These are phyloP conservation scores for Phytophthora fragariaefolia DNA, from an alignment of 352 stramenopile genomes.

Conservation along the genomic window DNA sequence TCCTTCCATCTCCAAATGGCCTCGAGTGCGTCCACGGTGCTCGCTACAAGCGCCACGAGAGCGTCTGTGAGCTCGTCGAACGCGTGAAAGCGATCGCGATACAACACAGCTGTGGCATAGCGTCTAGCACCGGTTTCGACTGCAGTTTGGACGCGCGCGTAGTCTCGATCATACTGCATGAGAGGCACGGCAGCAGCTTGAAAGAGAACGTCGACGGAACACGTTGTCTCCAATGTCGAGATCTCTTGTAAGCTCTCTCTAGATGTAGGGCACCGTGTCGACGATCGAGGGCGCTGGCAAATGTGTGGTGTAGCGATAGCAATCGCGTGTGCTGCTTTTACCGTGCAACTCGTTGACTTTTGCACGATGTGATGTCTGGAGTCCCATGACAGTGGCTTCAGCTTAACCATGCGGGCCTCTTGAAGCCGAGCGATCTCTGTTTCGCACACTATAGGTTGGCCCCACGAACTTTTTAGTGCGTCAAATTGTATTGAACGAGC, in stretches of 20 bases:
- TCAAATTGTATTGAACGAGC: constrained; percentile 36
- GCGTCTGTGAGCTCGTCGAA: constrained; percentile 55
- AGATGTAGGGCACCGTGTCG: constrained; percentile 1
- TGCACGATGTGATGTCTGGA: constrained; percentile 19
- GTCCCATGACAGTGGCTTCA: constrained; percentile 30
- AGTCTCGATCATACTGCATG: constrained; percentile 51
- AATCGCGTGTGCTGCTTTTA: background rate
- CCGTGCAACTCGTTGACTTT: constrained; percentile 9
- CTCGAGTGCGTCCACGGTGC: constrained; percentile 45
- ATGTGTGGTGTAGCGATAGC: background rate
- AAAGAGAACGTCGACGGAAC: constrained; percentile 39
- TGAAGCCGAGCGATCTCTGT: constrained; percentile 50
- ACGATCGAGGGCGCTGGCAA: constrained; percentile 19
- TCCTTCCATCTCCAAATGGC: constrained; percentile 50
- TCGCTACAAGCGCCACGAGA: constrained; percentile 40
- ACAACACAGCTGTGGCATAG: constrained; percentile 54
- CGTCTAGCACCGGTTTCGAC: constrained; percentile 29
- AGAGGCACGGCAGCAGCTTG: constrained; percentile 33
- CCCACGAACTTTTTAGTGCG: constrained; percentile 44
- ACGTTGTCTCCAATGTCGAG: too few relatives aligned
- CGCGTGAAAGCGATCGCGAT: constrained; percentile 65
- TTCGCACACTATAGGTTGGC: constrained; percentile 30
- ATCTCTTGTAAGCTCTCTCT: background rate
- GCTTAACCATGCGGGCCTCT: constrained; percentile 34
- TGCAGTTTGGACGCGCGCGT: constrained; percentile 16